Conservation (phyloP, 805 yeast genomes). For the Wickerhamiella musiphila region DNA sequence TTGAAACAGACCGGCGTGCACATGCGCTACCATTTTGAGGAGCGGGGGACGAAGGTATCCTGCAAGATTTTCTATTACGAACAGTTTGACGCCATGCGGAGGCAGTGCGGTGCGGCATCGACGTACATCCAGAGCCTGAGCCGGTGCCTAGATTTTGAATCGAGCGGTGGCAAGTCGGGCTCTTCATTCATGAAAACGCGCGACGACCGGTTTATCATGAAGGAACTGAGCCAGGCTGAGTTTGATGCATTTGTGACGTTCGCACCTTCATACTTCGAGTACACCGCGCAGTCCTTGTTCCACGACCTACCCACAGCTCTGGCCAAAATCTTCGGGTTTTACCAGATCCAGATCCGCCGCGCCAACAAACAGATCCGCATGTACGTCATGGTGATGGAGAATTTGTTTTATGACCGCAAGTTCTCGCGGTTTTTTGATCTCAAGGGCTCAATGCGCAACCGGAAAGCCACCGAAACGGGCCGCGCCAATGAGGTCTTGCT, state of each 20-base stretch:
- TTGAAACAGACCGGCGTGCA: conserved; percentile 75
- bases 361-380: conserved; percentile 61
- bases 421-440: conserved; percentile 81
- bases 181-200: conserved; percentile 82
- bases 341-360: conserved; percentile 78
- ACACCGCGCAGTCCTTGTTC: conserved; percentile 86
- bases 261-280: conserved; percentile 93
- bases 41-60: conserved; percentile 63
- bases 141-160: conserved; percentile 89
- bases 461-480: conserved; percentile 95
- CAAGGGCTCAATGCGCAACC: conserved; percentile 93
- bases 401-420: conserved; percentile 67
- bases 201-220: conserved; percentile 77
- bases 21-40: conserved; percentile 78
- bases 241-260: conserved; percentile 85
- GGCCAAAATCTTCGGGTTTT: conserved; percentile 90
- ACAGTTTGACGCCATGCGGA: conserved; percentile 86
- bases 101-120: conserved; percentile 60
- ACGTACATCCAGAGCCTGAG: conserved; percentile 77
- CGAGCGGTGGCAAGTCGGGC: conserved; percentile 93
- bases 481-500: conserved; percentile 81
- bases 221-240: conserved; percentile 75
- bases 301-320: conserved; percentile 89
- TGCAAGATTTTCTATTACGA: conserved; percentile 93
- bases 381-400: conserved; percentile 93